Percentiles rank a stretch among this genome's conserved stretches.
Evolutionary conservation across 495 filamentous ascomycete species (phyloP).

Genomic region (Lepraria neglecta): DNA sequence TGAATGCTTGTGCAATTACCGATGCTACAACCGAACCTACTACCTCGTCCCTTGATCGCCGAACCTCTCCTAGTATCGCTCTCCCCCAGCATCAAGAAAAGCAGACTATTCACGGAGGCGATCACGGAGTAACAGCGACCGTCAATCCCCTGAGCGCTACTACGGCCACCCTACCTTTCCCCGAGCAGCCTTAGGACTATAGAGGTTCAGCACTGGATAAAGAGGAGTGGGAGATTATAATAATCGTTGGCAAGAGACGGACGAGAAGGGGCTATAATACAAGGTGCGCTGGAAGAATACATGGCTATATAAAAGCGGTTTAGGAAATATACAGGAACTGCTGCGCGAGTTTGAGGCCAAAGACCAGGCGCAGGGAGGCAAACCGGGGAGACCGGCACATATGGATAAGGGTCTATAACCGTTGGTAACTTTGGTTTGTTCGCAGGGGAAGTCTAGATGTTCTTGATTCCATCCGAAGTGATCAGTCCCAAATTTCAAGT

Average conservation of each 20-base stretch:
- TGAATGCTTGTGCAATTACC: background rate
- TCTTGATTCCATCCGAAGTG: too few species aligned
- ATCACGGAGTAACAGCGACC: background rate
- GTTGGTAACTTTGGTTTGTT: too few species aligned
- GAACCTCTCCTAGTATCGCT: background rate
- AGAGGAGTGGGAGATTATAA: background rate
- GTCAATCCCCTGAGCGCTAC: conserved; percentile 41
- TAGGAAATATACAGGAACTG: too few species aligned
- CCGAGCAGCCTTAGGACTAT: conserved; percentile 4
- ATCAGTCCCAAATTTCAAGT: too few species aligned
- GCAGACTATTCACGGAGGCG: too few species aligned
- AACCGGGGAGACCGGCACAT: too few species aligned
- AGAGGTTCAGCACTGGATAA: background rate
- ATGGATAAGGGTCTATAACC: too few species aligned
- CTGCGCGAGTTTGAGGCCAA: too few species aligned
- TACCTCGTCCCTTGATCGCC: background rate
- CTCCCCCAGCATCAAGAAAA: background rate
- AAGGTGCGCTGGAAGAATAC: too few species aligned
- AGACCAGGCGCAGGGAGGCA: too few species aligned
- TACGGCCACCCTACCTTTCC: conserved; percentile 29
- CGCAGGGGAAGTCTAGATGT: too few species aligned
- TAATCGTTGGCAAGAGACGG: background rate
- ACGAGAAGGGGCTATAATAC: background rate
- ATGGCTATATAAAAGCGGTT: too few species aligned
- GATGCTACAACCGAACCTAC: background rate